Conservation (phyloP, 768 basidiomycete species). For the Kwoniella bestiolae region DNA sequence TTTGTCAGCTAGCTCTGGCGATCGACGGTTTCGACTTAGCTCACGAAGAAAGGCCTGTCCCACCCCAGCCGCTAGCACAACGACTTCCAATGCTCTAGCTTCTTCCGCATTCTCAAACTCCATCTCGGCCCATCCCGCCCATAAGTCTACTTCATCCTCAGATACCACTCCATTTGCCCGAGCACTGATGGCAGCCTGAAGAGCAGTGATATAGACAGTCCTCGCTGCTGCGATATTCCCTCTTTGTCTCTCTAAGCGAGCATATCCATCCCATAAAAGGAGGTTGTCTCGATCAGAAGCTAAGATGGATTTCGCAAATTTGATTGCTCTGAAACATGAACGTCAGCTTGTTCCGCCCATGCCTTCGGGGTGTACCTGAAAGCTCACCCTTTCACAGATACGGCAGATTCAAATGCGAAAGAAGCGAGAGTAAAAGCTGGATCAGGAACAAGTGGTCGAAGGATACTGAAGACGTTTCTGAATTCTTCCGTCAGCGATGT, state of each 20-base stretch:
- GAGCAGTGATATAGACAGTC: conserved; percentile 58
- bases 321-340: conserved; percentile 50
- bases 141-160: conserved; percentile 50
- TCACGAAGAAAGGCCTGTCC: conserved; percentile 11
- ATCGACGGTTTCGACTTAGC: not conserved
- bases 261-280: conserved; percentile 59
- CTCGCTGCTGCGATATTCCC: conserved; percentile 57
- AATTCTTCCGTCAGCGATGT: not conserved
- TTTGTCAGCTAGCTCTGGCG: conserved; percentile 10
- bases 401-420: conserved; percentile 54
- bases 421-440: conserved; percentile 50
- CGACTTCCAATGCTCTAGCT: conserved; percentile 28
- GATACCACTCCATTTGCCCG: not conserved
- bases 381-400: conserved; percentile 46
- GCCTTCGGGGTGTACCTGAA: not conserved
- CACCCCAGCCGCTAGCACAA: conserved; percentile 24
- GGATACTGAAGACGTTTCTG: conserved; percentile 41
- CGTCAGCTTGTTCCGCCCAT: conserved; percentile 1
- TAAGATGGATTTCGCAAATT: conserved; percentile 56
- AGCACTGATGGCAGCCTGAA: conserved; percentile 40
- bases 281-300: conserved; percentile 54
- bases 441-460: conserved; percentile 46
- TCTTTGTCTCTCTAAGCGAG: conserved; percentile 54
- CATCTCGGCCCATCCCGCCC: conserved; percentile 59
- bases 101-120: conserved; percentile 53